These are phyloP conservation scores for Termitomyces eurrhizus DNA, from an alignment of 768 basidiomycete species.

Conservation along the genomic window DNA sequence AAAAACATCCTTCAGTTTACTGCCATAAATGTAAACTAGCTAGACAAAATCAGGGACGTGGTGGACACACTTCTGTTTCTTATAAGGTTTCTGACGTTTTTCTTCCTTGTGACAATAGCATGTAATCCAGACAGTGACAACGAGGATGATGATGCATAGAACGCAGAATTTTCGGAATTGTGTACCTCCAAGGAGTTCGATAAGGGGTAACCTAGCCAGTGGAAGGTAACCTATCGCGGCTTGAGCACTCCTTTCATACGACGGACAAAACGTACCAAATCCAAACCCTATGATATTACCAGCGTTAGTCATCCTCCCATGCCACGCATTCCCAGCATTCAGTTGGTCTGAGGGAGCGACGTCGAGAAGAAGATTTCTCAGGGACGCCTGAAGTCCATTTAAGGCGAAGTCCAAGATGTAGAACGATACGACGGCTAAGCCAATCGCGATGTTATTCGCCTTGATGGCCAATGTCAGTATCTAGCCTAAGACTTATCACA, in stretches of 20 bases:
- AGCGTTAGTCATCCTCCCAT: conserved; percentile 93
- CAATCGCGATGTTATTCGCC: conserved; percentile 72
- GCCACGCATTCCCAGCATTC: conserved; percentile 96
- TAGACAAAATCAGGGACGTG: neutral
- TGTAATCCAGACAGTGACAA: conserved; percentile 81
- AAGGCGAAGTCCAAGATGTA: conserved; percentile 96
- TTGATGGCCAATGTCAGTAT: conserved; percentile 21
- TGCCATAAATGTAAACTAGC: conserved; percentile 22
- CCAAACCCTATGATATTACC: conserved; percentile 95
- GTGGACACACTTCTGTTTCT: conserved; percentile 35
- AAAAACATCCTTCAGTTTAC: conserved; percentile 68
- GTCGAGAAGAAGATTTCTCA: conserved; percentile 92
- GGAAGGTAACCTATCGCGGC: conserved; percentile 71
- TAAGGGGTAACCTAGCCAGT: conserved; percentile 72
- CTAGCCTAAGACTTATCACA: neutral
- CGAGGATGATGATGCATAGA: conserved; percentile 74
- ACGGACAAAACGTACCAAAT: conserved; percentile 54
- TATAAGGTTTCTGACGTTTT: conserved; percentile 44
- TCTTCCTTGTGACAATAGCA: conserved; percentile 84
- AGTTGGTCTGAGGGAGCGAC: conserved; percentile 86
- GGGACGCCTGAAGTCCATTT: conserved; percentile 90
- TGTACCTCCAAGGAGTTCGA: conserved; percentile 78
- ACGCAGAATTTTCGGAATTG: conserved; percentile 98
- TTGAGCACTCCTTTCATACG: neutral
- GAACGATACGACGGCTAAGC: conserved; percentile 84